A percentile compares a stretch with the other conserved stretches of the same genome.
Conservation (phyloP, 331 rosid species). For the Acacia pycnantha region DNA sequence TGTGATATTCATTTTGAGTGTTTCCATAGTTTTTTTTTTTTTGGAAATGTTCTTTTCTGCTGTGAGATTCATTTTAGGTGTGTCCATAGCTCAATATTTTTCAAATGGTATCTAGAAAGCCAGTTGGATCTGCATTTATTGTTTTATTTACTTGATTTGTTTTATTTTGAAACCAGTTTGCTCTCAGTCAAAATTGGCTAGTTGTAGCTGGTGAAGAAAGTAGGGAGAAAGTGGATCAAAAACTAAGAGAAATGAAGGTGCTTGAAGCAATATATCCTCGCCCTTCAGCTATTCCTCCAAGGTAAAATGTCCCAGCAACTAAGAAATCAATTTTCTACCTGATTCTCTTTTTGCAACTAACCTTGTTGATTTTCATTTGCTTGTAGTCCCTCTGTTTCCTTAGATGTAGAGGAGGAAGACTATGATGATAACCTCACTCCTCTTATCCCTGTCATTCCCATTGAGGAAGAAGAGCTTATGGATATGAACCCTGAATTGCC, state of each 20-base stretch:
- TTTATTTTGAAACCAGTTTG: slow-evolving; percentile 40
- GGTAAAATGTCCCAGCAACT: slow-evolving; percentile 36
- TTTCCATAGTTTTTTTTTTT: background rate
- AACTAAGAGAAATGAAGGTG: slow-evolving; percentile 48
- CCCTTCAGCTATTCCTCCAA: slow-evolving; percentile 55
- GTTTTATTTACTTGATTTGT: background rate
- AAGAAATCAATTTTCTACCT: background rate
- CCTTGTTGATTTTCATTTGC: background rate
- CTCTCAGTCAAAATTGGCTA: slow-evolving; percentile 39
- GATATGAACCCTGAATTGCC: slow-evolving; percentile 28
- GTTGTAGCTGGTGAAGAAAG: slow-evolving; percentile 78
- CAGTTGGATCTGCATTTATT: background rate
- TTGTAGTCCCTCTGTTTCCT: slow-evolving; percentile 49
- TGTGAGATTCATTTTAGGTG: slow-evolving; percentile 13
- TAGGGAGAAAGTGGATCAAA: slow-evolving; percentile 48
- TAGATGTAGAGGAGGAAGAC: slow-evolving; percentile 42
- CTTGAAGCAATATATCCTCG: slow-evolving; percentile 78
- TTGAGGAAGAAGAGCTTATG: slow-evolving; percentile 52
- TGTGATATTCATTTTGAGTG: slow-evolving; percentile 19
- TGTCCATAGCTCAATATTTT: background rate
- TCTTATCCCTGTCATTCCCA: slow-evolving; percentile 49
- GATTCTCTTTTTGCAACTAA: slow-evolving; percentile 6
- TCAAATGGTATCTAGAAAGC: background rate
- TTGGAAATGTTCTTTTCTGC: background rate
- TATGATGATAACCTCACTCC: slow-evolving; percentile 60